Evolutionary conservation across 2,329 filamentous ascomycete genomes (phyloP), one percentile per base, ranked within the genome.

Genomic region (Microdochium nivale): DNA sequence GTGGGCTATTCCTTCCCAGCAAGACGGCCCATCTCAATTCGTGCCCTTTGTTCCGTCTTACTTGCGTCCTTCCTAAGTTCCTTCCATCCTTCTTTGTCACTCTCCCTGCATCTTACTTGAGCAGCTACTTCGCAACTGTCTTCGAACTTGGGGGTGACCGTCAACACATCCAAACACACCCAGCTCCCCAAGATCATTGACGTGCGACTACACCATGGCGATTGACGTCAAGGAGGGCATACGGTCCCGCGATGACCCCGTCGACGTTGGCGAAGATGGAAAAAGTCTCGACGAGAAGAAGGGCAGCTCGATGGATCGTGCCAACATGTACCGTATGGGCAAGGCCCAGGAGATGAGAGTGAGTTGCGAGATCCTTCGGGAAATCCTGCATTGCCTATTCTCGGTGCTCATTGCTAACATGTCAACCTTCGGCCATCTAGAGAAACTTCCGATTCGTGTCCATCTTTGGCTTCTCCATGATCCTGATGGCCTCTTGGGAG

Each of bases 241-340:
- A 14, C 5, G n/a, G 33, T 19, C 33, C 5, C n/a, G 33, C 33
- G 14, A 37, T 14, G 11, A 14, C 5, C 33, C 33, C 33, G n/a
- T 37, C 7, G 33, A 37, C n/a, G 14, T 14, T 37, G 33, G 7
- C 33, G 33, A 37, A 14, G 3, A 23, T 11, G 53, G 49, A 25
- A 40, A 51, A 25, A 40, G 58, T 56, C 53, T 62, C 59, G 56
- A 60, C 58, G 50, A 59, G 54, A 50, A 65, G 55, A 58, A 62
- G 56, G 54, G 61, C 52, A 61, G 63, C 52, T 54, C 53, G 2
- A 52, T 60, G 25, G 73, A 76, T 58, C 65, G 69, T 25, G 60
- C 60, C 25, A 70, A 78, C 52, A 74, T 78, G 70, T 65, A 65
- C 30, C 70, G 74, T 19, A 67, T 78, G 68, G 75, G 75, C 37